Percentiles rank a stretch among this genome's conserved stretches.
Evolutionary conservation across 176 grass and related monocot species (phyloP).

Genomic region (Eragrostis curvula): DNA sequence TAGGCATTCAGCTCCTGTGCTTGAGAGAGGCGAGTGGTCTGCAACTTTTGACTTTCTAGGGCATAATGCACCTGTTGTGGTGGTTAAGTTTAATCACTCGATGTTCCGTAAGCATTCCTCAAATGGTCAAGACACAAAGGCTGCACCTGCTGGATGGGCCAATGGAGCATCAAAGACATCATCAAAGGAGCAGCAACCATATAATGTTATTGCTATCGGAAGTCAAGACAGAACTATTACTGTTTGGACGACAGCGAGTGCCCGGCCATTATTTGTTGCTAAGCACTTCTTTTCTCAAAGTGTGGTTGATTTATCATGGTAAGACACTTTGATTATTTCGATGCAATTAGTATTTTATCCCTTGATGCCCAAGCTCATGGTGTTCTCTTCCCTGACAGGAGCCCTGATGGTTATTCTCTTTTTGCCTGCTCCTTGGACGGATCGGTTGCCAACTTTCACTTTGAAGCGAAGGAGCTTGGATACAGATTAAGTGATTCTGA

Average conservation of each 20-base stretch:
- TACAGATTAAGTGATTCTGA: constrained; percentile 83
- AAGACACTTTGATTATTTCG: constrained; percentile 26
- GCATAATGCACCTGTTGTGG: constrained; percentile 90
- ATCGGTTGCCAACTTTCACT: constrained; percentile 85
- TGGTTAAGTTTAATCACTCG: constrained; percentile 96
- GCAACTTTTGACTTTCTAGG: constrained; percentile 99
- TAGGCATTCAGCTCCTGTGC: constrained; percentile 93
- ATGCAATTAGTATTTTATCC: constrained; percentile 15
- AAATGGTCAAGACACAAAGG: constrained; percentile 65
- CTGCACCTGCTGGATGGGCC: constrained; percentile 66
- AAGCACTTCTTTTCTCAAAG: constrained; percentile 98
- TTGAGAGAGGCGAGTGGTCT: constrained; percentile 95
- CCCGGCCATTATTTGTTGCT: constrained; percentile 90
- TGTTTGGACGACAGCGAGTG: constrained; percentile 97
- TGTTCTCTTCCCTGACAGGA: constrained; percentile 59
- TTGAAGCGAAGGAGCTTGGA: constrained; percentile 96
- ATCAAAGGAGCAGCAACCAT: constrained; percentile 77
- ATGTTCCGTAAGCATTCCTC: constrained; percentile 85
- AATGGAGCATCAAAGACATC: constrained; percentile 82
- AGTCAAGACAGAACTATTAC: constrained; percentile 99
- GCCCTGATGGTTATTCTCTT: constrained; percentile 91
- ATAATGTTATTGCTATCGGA: constrained; percentile 98
- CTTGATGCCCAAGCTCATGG: constrained; percentile 21
- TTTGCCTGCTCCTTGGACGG: constrained; percentile 97
- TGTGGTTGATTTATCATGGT: constrained; percentile 99